Conservation (phyloP, 1,284 basidiomycete species). For the Ceratobasidium sp. region DNA sequence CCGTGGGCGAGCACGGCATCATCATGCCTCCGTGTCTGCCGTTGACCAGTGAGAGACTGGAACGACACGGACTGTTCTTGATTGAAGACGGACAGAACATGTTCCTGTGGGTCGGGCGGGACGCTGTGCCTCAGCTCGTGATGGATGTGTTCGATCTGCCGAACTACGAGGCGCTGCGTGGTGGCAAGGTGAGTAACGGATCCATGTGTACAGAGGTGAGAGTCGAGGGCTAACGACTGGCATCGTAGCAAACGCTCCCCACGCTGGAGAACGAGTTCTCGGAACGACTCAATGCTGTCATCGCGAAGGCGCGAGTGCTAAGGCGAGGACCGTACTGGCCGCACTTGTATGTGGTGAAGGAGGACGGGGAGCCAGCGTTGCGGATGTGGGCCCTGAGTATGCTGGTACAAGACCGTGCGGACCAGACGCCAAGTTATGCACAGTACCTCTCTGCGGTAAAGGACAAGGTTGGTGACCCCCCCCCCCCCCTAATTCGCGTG, state of each 20-base stretch:
- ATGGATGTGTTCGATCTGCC: conserved; percentile 95
- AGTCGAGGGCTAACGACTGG: background rate
- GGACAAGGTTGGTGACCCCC: conserved; percentile 78
- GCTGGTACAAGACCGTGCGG: conserved; percentile 96
- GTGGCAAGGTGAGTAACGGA: conserved; percentile 81
- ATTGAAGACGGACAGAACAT: conserved; percentile 99
- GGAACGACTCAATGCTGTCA: conserved; percentile 91
- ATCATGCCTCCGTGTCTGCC: conserved; percentile 89
- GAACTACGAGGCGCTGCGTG: conserved; percentile 87
- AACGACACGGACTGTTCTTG: conserved; percentile 95
- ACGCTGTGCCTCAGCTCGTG: conserved; percentile 94
- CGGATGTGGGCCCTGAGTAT: conserved; percentile 94
- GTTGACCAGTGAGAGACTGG: conserved; percentile 91
- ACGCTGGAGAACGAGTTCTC: conserved; percentile 93
- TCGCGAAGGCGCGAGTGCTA: conserved; percentile 93
- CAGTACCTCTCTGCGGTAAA: conserved; percentile 88
- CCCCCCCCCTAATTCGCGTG: background rate
- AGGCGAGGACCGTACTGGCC: conserved; percentile 92
- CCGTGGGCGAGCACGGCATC: conserved; percentile 83
- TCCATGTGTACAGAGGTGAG: background rate
- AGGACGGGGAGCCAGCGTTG: conserved; percentile 95
- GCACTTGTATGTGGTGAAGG: conserved; percentile 98
- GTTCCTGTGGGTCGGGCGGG: conserved; percentile 97
- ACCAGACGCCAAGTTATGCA: conserved; percentile 94
- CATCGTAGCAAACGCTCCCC: conserved; percentile 81